Conservation (phyloP, 2,329 filamentous ascomycete species). For the Microcyclosporella mali region DNA sequence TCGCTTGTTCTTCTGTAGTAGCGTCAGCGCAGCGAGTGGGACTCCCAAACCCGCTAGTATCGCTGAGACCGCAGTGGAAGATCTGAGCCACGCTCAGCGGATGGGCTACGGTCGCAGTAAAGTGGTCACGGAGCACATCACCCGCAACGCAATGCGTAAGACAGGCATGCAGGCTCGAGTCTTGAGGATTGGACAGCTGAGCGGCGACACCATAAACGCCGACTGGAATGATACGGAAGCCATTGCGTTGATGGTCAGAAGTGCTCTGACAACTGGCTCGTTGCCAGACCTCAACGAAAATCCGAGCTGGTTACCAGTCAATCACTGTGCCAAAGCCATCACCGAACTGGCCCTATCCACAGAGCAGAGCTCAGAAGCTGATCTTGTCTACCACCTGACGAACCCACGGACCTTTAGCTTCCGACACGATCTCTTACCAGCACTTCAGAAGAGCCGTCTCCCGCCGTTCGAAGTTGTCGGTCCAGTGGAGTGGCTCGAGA, state of each 20-base stretch:
- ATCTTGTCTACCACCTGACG: constrained; percentile 32
- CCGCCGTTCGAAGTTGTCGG: constrained; percentile 19
- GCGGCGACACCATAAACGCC: constrained; percentile 20
- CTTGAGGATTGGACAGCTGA: constrained; percentile 27
- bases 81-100: constrained; percentile 13
- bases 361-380: constrained; percentile 6
- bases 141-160: constrained; percentile 26
- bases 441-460: constrained; percentile 16
- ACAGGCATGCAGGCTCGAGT: constrained; percentile 22
- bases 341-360: constrained; percentile 8
- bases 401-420: constrained; percentile 24
- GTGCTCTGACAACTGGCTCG: constrained; percentile 33
- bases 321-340: constrained; percentile 32
- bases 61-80: constrained; percentile 28
- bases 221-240: constrained; percentile 41
- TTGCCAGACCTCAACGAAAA: constrained; percentile 35
- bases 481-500: constrained; percentile 12
- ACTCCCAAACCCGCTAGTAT: constrained; percentile 20
- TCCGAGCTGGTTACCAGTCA: constrained; percentile 44
- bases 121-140: constrained; percentile 32
- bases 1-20: constrained; percentile 35
- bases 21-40: constrained; percentile 26
- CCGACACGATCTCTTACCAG: constrained; percentile 18
- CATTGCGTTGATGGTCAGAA: constrained; percentile 39
- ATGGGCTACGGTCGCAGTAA: constrained; percentile 38